Evolutionary conservation across 1,139 yeast species (phyloP).

Genomic region (Komagataea norvegica): DNA sequence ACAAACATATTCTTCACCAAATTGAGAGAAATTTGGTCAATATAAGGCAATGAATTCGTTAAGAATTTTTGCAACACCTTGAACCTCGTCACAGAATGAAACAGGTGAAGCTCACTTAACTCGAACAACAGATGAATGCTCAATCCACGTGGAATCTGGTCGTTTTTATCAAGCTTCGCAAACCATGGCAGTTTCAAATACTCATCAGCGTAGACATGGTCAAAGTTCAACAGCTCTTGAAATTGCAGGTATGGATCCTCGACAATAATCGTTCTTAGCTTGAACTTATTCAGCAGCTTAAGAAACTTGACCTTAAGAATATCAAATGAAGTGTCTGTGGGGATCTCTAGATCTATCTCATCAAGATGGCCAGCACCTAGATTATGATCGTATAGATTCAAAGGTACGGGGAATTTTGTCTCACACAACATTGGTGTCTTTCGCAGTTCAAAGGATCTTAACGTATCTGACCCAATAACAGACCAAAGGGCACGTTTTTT

Average conservation of each 20-base stretch:
- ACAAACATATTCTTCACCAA: slow-evolving; percentile 2
- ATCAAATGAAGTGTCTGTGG: not conserved
- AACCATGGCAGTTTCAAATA: not conserved
- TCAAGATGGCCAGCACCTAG: not conserved
- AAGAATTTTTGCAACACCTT: slow-evolving; percentile 5
- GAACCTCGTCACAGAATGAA: slow-evolving; percentile 5
- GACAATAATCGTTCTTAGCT: not conserved
- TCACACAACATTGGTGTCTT: slow-evolving; percentile 3
- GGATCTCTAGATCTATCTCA: not conserved
- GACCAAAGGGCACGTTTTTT: slow-evolving; percentile 2
- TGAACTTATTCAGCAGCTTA: not conserved
- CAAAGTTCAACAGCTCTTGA: not conserved
- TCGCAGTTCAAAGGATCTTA: not conserved
- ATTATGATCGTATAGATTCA: not conserved
- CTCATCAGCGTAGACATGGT: not conserved
- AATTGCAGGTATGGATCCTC: not conserved
- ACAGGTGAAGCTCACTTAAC: slow-evolving; percentile 2
- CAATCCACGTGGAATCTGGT: not conserved
- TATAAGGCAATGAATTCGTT: not conserved
- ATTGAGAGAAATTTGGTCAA: not conserved
- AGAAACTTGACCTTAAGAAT: not conserved
- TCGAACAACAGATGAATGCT: not conserved
- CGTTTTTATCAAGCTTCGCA: not conserved
- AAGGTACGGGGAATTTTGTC: not conserved
- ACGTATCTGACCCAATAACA: slow-evolving; percentile 4